Base-by-base conservation (phyloP, 2,329 filamentous ascomycete species). In the Thermoascus crustaceus region DNA sequence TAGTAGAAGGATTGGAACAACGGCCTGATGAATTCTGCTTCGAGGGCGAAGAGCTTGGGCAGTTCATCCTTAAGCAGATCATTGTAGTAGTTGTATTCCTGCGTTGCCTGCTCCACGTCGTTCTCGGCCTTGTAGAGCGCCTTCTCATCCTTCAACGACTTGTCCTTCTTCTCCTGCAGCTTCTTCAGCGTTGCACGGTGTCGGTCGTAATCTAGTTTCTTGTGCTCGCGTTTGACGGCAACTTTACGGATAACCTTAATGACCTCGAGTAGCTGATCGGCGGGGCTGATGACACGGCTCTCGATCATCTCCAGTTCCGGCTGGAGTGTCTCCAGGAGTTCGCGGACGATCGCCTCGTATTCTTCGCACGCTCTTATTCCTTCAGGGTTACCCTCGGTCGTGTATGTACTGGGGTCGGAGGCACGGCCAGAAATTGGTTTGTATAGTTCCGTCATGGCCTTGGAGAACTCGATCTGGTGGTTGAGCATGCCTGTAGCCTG, bases 1-100 rank as follows among this genome's bases (percentile, higher is more conserved):
- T 96, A 98, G 67, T 98, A 98, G 68, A 98, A 98, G 7, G 85
- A 94, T 61, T 96, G 91, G 72, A 98, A 98, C 5, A 98, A 76
- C 2, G 91, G 91, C 48, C 85, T 81, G 61, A 98, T 98, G 60
- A 98, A 96, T 61, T 96, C 83, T 45, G 81, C 77, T 62, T 98
- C 91, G 11, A 98, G 76, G 5, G 69, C 62, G 63, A 98, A 98
- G 7, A 98, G 75, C 61, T 87, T 86, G 18, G 91, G 91, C 44
- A 98, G 70, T 65, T 98, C 91, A 11, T 93, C 85, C 68, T 98
- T 98, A 42, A 98, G 75, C 34, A 98, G 71, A 54, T 95, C 86
- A 67, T 98, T 98, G 72, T 91, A 96, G 67, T 94, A 93, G 60
- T 96, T 89, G 68, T 82, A 98, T 52, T 98, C 91, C 58, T 94